Base-by-base conservation (phyloP, 345 rosid genomes). In the Pugionium cornutum region DNA sequence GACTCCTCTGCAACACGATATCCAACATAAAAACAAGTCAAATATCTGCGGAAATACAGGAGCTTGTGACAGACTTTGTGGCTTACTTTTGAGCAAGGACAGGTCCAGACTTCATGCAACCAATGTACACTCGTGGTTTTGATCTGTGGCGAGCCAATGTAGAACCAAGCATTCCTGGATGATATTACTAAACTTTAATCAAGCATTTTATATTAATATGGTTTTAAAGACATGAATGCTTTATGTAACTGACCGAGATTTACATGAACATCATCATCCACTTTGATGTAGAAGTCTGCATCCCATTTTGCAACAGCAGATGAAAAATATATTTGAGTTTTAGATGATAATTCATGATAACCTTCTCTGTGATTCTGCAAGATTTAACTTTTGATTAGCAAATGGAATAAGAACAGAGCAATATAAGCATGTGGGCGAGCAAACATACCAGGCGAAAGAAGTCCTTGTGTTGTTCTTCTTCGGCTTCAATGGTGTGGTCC, bases 81-180 rank as follows among this genome's bases (percentile, higher is more conserved):
- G 60, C 79, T 80, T 76, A 92, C 98, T 84, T 83, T 27, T 80
- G 83, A 44, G 86, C 80, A 9, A 92, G 84, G 65, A 89, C 96
- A 1, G 96, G 97, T 2, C 98, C 97, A 0, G 98, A 92, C 67
- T 89, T 92, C 97, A 92, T 92, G 85, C 97, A 92, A 10, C 97
- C 98, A 4, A 92, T 89, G 68, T 89, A 92, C 18, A 84, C 77
- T 62, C 91, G 73, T 0, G 86, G 89, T 70, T 83, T 92, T 29
- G 80, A 76, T 47, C 91, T 75, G 66, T 89, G 51, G 29, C 52
- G 80, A 32, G 86, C 86, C 36, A 92, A 75, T 3, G 89, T 77
- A 32, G 67, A 81, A 25, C 61, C 80, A 32, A 92, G 59, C 82
- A 60, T 78, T 36, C 96, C 97, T 92, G 83, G 57, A 79, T 32